These are phyloP conservation scores for Sugiyamaella novakii DNA, from an alignment of 1,139 yeast species.

Conservation along the genomic window DNA sequence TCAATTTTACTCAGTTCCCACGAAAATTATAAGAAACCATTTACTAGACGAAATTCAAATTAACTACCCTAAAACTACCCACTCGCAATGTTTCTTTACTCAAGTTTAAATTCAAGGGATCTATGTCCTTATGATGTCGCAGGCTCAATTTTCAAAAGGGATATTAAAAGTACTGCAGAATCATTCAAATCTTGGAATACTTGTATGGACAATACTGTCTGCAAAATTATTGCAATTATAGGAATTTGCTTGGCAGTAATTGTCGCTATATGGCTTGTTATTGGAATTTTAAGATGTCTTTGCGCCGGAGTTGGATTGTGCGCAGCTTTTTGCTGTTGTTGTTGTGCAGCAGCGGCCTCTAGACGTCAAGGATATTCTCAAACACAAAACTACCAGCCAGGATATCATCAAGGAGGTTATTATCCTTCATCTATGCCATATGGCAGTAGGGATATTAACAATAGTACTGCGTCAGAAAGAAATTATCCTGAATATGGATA, in stretches of 20 bases:
- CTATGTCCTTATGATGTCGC: constrained; percentile 12
- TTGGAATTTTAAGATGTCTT: constrained; percentile 46
- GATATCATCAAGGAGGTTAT: constrained; percentile 19
- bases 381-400: constrained; percentile 22
- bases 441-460: constrained; percentile 1
- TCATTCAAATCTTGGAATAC: constrained; percentile 71
- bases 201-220: constrained; percentile 74
- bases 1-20: no score
- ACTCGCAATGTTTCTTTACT: constrained; percentile 16
- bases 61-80: no score
- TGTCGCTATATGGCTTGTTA: constrained; percentile 44
- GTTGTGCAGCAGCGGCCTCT: constrained; percentile 30
- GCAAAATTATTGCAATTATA: constrained; percentile 79
- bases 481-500: constrained; percentile 27
- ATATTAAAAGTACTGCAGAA: constrained; percentile 17
- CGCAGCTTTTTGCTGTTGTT: constrained; percentile 49
- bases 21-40: no score
- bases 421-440: constrained; percentile 9
- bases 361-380: constrained; percentile 17
- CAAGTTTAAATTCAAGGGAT: neutral
- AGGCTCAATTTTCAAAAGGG: constrained; percentile 16
- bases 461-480: constrained; percentile 1
- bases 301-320: constrained; percentile 47
- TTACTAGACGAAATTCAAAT: no score
- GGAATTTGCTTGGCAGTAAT: constrained; percentile 60